phyloP scores from a whole-genome alignment of 176 grass and related monocot genomes.

The Areca catechu region DNA sequence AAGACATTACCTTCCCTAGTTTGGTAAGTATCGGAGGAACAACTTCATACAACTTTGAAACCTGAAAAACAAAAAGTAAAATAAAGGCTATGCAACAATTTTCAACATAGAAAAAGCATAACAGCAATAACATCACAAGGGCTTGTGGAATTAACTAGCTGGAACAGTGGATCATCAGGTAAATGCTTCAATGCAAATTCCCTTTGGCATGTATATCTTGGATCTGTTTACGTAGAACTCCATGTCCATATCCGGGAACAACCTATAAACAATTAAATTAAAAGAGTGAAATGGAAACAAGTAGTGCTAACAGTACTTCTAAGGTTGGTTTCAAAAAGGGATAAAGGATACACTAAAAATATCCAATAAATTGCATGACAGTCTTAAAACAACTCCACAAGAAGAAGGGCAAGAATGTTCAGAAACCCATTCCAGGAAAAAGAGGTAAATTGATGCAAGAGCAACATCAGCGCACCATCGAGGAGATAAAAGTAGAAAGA shows the following conservation, averaged over 20 bases:
- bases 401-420: too few relatives aligned
- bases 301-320: too few relatives aligned
- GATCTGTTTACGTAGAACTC: slow-evolving; percentile 93
- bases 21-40: slow-evolving; percentile 87
- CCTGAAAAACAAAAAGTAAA: slow-evolving; percentile 33
- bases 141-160: slow-evolving; percentile 47
- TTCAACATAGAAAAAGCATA: too few relatives aligned
- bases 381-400: too few relatives aligned
- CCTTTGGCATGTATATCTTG: slow-evolving; percentile 94
- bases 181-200: slow-evolving; percentile 96
- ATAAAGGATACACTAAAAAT: too few relatives aligned
- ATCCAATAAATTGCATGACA: too few relatives aligned
- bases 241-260: slow-evolving; percentile 95
- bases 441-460: too few relatives aligned
- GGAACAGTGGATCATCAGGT: slow-evolving; percentile 90
- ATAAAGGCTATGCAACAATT: background rate
- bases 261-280: slow-evolving; percentile 45
- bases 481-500: too few relatives aligned
- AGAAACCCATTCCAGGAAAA: too few relatives aligned
- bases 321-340: too few relatives aligned
- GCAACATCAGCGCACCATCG: too few relatives aligned
- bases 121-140: too few relatives aligned
- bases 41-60: slow-evolving; percentile 99
- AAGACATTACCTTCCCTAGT: slow-evolving; percentile 68
- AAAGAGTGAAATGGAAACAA: background rate